Evolutionary conservation across 2,329 filamentous ascomycete genomes (phyloP), one percentile per base, ranked within the genome.

Genomic region (Aspergillus latus): DNA sequence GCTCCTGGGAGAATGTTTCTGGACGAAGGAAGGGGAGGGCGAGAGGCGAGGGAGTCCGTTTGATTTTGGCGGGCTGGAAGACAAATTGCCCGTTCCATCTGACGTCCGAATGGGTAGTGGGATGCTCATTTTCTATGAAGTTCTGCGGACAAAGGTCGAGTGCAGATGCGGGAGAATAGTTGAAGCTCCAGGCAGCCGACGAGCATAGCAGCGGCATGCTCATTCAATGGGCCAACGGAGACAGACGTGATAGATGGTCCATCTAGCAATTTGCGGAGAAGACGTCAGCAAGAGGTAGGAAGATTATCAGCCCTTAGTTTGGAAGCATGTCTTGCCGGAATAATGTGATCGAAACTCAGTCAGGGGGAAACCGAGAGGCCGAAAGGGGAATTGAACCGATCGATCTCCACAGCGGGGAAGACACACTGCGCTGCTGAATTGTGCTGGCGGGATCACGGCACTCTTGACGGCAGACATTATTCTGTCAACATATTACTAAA

Each of bases 1-100:
- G 56, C 68, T 73, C 74, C 69, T 84, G 75, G 69, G 79, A 65
- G 72, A 80, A 73, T 62, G 80, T 74, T 56, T 80, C 74, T 56
- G 80, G 73, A 59, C 74, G 76, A 59, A 83, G 80, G 58, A 89
- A 69, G 40, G 84, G 82, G 64, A 87, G 81, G 74, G 88, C 78
- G 67, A 88, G 78, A 59, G 82, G 59, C 74, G 77, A 32, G 83
- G 83, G 26, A 79, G 74, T 32, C 79, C 82, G 62, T 81, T 84
- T 39, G 72, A 73, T 50, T 81, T 71, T 10, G 72, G 66, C 44
- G 34, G 68, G 67, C 29, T 74, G 66, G 42, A 67, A 59, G 50
- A 63, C 75, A 66, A 87, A 84, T 68, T 69, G 43, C 66, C 66
- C 26, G 70, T 72, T 57, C 72, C 71, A 53, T 74, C 74, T 13